Base-by-base conservation (phyloP, 1,284 basidiomycete genomes). In the Stygiomarasmius scandens region DNA sequence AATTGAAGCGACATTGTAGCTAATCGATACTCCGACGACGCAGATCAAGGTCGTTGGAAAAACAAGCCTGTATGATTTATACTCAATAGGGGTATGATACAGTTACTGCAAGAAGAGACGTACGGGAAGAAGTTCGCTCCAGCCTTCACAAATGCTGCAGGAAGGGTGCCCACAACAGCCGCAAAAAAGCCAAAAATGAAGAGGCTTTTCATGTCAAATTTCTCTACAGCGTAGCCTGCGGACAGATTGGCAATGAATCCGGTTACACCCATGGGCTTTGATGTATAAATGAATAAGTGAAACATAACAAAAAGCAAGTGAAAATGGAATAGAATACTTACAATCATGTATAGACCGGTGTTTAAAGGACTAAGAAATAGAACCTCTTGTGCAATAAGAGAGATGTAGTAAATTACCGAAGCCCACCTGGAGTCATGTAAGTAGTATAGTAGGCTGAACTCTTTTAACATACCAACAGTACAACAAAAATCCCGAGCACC, bases 271-370 rank as follows among this genome's bases (percentile, higher is more conserved):
- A 58, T 58, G 16, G 58, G 58, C 58, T 58, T 20, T 12, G 19
- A 36, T 11, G 11, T n/a, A 23, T 2, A 48, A 2, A 6, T 43
- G 12, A 34, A 27, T 14, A 19, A n/a, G 50, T 20, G 12, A 19
- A 20, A 51, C 3, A 19, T 16, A 32, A 51, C 29, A 12, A 32
- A 6, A 6, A 32, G 29, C 29, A 12, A 12, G 29, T 32, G 29
- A 32, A 32, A 32, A 32, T 5, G 29, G 29, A 19, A 24, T 22
- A 19, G 38, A 19, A n/a, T 6, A 48, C 53, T 2, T 48, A 58
- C 58, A 50, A 58, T 55, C 53, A 58, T 36, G n/a, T 58, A 58
- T 16, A 58, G 27, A 11, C 58, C 53, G n/a, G 58, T 58, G n/a
- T 48, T 55, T 11, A 58, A 43, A 9, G 58, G 58, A 20, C 36